Percentiles rank a stretch among this genome's conserved stretches.
phyloP scores from a whole-genome alignment of 108 stramenopile genomes.

The Cylindrotheca fusiformis region DNA sequence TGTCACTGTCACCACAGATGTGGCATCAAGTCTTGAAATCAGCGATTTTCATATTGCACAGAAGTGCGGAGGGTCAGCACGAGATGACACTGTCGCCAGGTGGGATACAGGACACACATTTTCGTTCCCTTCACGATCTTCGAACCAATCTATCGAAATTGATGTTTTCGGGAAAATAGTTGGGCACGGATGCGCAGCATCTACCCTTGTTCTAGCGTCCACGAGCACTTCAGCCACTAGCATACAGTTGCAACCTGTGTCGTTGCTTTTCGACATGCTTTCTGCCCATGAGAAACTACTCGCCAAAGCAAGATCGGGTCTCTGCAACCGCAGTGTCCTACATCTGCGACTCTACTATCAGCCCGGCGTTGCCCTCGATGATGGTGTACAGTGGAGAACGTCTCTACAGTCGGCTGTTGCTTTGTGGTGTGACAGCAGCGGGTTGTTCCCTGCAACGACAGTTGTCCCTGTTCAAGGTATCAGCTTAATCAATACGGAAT shows the following conservation, averaged over 20 bases:
- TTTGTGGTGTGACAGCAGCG: slow-evolving; percentile 21
- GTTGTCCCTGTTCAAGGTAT: slow-evolving; percentile 57
- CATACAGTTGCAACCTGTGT: slow-evolving; percentile 9
- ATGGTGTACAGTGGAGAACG: slow-evolving; percentile 36
- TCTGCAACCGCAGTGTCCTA: slow-evolving; percentile 26
- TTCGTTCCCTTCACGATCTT: background rate
- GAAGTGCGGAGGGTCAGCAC: background rate
- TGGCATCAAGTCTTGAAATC: slow-evolving; percentile 42
- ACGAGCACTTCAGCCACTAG: background rate
- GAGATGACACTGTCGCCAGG: background rate
- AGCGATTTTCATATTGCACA: slow-evolving; percentile 9
- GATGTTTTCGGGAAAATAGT: slow-evolving; percentile 27
- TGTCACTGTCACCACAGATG: slow-evolving; percentile 53
- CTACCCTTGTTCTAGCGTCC: slow-evolving; percentile 45
- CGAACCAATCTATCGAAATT: slow-evolving; percentile 16
- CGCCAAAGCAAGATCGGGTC: slow-evolving; percentile 30
- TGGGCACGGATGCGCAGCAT: slow-evolving; percentile 45
- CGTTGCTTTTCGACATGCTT: slow-evolving; percentile 43
- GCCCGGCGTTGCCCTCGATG: slow-evolving; percentile 13
- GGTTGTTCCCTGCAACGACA: slow-evolving; percentile 29
- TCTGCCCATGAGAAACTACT: slow-evolving; percentile 18
- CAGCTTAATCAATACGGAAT: slow-evolving; percentile 20
- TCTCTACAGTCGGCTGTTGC: slow-evolving; percentile 32
- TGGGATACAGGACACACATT: slow-evolving; percentile 68
- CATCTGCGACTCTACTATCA: slow-evolving; percentile 65